Conservation (phyloP, 306 rosid species). For the Citrullus mucosospermus region DNA sequence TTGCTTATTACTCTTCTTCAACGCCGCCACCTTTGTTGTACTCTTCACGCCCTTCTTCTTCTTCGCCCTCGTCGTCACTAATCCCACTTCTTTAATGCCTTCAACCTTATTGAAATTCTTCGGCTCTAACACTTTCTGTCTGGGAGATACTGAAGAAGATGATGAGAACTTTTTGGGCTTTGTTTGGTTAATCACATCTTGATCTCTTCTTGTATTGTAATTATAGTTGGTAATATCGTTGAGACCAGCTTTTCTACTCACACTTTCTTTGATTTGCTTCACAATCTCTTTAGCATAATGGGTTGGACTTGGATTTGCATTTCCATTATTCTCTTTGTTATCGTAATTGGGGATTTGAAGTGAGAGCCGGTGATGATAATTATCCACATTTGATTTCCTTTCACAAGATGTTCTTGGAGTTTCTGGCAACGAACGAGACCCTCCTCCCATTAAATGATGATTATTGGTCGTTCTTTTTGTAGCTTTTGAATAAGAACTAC, state of each 20-base stretch:
- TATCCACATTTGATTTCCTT: conserved; percentile 67
- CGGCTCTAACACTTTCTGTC: conserved; percentile 31
- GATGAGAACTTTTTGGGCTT: neutral
- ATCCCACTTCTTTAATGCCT: conserved; percentile 8
- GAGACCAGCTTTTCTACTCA: conserved; percentile 46
- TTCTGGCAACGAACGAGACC: conserved; percentile 55
- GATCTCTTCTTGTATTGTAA: conserved; percentile 1
- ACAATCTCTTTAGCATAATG: conserved; percentile 61
- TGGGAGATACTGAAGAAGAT: conserved; percentile 16
- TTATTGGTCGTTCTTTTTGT: neutral
- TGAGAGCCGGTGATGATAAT: conserved; percentile 51
- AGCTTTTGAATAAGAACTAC: conserved; percentile 16
- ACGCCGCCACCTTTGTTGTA: neutral
- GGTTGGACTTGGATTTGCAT: neutral
- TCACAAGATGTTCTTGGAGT: conserved; percentile 58
- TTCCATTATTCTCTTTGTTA: conserved; percentile 8
- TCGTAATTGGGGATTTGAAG: conserved; percentile 68
- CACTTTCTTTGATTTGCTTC: conserved; percentile 58
- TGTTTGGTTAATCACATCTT: neutral
- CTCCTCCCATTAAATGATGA: neutral
- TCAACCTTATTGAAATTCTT: conserved; percentile 13
- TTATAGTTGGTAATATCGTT: conserved; percentile 56
- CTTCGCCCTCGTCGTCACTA: neutral
- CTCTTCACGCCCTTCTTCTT: neutral
- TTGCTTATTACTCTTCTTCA: conserved; percentile 42